These are phyloP conservation scores for Zizania palustris DNA, from an alignment of 202 grass and related monocot species.

Conservation along the genomic window DNA sequence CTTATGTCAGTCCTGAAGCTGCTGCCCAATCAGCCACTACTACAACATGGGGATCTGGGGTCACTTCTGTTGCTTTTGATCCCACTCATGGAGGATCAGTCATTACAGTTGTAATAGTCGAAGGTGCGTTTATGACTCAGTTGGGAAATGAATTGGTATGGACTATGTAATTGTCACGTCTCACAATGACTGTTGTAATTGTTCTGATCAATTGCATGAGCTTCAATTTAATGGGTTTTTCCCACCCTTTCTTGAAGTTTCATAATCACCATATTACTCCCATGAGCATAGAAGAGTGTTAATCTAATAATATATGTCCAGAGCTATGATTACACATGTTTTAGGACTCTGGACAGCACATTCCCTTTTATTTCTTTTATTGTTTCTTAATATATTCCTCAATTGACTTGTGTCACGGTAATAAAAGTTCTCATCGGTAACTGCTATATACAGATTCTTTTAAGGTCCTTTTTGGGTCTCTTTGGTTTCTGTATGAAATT, in stretches of 20 bases:
- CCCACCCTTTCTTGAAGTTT: constrained; percentile 7
- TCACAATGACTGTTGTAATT: constrained; percentile 27
- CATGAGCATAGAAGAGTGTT: not conserved
- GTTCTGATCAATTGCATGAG: constrained; percentile 11
- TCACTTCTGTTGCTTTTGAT: constrained; percentile 99
- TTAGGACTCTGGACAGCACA: not conserved
- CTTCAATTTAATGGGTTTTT: constrained; percentile 17
- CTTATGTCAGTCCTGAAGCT: constrained; percentile 96
- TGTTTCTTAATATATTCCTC: constrained; percentile 14
- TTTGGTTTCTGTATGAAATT: constrained; percentile 3
- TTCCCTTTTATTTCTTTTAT: constrained; percentile 6
- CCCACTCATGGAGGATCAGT: constrained; percentile 90
- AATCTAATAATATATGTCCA: not conserved
- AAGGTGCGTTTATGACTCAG: constrained; percentile 60
- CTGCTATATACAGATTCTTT: constrained; percentile 6
- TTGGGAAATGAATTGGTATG: constrained; percentile 25
- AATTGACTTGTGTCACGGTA: constrained; percentile 3
- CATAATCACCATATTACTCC: constrained; percentile 15
- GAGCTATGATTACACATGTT: not conserved
- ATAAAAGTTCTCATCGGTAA: constrained; percentile 23
- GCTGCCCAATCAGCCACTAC: constrained; percentile 96
- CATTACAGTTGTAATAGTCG: constrained; percentile 95
- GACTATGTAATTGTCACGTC: constrained; percentile 8
- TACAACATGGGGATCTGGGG: constrained; percentile 97
- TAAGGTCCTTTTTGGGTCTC: not conserved